Conservation (phyloP, 495 filamentous ascomycete genomes). For the Darksidea phi region DNA sequence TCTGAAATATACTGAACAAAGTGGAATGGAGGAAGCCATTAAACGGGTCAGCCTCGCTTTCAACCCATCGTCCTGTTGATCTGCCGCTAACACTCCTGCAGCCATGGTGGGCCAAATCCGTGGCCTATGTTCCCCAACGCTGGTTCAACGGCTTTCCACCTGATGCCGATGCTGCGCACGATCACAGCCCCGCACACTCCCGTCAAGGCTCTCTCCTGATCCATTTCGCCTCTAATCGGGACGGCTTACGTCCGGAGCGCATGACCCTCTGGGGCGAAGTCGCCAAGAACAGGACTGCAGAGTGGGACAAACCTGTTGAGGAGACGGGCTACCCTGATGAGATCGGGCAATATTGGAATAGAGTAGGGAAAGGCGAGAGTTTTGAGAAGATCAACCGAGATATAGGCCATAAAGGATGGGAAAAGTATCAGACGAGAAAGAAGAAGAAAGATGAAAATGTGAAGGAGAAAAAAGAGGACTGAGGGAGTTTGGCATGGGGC, state of each 20-base stretch:
- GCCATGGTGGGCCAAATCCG: conserved; percentile 37
- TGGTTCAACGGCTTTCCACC: conserved; percentile 49
- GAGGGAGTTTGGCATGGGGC: background rate
- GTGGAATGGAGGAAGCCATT: conserved; percentile 40
- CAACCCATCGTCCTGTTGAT: background rate
- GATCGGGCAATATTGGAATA: conserved; percentile 44
- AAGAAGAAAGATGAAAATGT: conserved; percentile 21
- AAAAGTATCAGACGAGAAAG: background rate
- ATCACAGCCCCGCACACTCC: conserved; percentile 36
- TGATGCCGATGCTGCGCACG: conserved; percentile 32
- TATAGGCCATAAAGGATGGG: conserved; percentile 20
- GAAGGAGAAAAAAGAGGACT: conserved; percentile 7
- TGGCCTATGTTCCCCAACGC: conserved; percentile 37
- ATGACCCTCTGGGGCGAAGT: conserved; percentile 41
- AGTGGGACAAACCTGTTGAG: conserved; percentile 45
- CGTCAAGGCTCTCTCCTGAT: conserved; percentile 43
- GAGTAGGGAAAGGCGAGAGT: conserved; percentile 21
- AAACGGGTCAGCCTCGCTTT: conserved; percentile 25
- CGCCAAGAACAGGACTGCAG: conserved; percentile 43
- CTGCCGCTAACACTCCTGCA: conserved; percentile 24
- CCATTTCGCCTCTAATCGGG: conserved; percentile 41
- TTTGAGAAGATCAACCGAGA: conserved; percentile 15
- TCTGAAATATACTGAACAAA: conserved; percentile 45
- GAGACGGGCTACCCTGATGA: conserved; percentile 43
- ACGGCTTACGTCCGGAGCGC: conserved; percentile 34